Evolutionary conservation across 495 filamentous ascomycete species (phyloP).

Genomic region (Neurospora pannonica): DNA sequence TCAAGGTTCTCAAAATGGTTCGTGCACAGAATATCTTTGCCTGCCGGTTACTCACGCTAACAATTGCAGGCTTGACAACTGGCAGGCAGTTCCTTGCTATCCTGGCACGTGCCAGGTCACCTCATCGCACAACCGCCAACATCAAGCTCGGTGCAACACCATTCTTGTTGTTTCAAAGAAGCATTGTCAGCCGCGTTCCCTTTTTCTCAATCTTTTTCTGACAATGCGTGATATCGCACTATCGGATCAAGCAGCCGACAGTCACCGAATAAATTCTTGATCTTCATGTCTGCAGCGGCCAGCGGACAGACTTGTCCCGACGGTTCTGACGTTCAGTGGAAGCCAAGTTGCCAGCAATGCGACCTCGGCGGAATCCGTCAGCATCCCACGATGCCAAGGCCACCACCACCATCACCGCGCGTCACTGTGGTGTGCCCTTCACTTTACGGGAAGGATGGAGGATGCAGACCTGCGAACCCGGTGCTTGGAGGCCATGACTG

Average conservation of each 20-base stretch:
- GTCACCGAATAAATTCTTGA: neutral
- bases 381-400: constrained; percentile 1
- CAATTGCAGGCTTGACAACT: neutral
- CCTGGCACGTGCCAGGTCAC: neutral
- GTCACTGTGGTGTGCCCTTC: neutral
- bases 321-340: neutral
- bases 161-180: neutral
- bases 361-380: constrained; percentile 14
- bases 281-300: neutral
- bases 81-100: neutral
- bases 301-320: neutral
- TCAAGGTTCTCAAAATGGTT: neutral
- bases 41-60: neutral
- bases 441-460: neutral
- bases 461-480: neutral
- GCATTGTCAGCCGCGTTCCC: neutral
- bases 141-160: neutral
- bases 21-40: neutral
- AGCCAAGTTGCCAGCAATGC: constrained; percentile 7
- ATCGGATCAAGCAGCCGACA: neutral
- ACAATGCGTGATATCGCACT: neutral
- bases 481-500: constrained; percentile 1
- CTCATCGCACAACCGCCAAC: neutral
- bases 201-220: neutral
- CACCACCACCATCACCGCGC: neutral